Evolutionary conservation across 148 eudicot species (phyloP).

Genomic region (Vaccinium darrowii): DNA sequence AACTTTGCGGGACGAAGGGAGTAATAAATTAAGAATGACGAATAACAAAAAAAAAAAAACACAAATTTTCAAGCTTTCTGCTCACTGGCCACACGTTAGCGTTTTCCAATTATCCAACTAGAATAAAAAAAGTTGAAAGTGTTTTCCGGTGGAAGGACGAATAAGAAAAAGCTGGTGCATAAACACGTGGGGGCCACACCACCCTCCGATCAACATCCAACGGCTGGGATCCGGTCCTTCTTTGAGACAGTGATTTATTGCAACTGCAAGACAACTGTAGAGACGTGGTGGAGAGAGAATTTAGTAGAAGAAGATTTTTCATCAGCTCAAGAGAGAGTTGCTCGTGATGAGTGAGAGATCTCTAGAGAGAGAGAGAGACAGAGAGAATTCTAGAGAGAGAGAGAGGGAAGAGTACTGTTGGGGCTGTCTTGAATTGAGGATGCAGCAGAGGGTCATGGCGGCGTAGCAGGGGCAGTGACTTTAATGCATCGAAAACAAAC

Average conservation of each 20-base stretch:
- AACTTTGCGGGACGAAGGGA: no score
- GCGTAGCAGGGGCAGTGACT: conserved; percentile 81
- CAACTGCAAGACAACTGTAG: conserved; percentile 49
- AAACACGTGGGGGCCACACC: conserved; percentile 30
- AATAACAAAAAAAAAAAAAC: no score
- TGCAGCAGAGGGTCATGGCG: conserved; percentile 61
- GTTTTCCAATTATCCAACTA: no score
- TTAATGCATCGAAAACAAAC: conserved; percentile 49
- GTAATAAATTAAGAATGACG: no score
- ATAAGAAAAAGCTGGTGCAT: conserved; percentile 36
- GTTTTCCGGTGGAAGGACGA: conserved; percentile 67
- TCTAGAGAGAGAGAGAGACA: not conserved
- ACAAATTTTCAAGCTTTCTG: no score
- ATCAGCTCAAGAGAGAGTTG: not conserved
- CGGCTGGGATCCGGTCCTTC: conserved; percentile 25
- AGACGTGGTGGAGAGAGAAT: conserved; percentile 15
- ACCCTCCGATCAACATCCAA: conserved; percentile 31
- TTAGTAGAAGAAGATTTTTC: conserved; percentile 12
- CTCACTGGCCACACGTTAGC: no score
- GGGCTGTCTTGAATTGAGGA: conserved; percentile 40
- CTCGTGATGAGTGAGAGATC: no score
- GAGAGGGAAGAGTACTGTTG: conserved; percentile 19
- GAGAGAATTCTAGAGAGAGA: conserved; percentile 7
- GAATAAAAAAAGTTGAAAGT: conserved; percentile 43
- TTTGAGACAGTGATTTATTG: conserved; percentile 12